Conservation (phyloP, 2,329 filamentous ascomycete genomes). For the Raffaelea deltoideospora region DNA sequence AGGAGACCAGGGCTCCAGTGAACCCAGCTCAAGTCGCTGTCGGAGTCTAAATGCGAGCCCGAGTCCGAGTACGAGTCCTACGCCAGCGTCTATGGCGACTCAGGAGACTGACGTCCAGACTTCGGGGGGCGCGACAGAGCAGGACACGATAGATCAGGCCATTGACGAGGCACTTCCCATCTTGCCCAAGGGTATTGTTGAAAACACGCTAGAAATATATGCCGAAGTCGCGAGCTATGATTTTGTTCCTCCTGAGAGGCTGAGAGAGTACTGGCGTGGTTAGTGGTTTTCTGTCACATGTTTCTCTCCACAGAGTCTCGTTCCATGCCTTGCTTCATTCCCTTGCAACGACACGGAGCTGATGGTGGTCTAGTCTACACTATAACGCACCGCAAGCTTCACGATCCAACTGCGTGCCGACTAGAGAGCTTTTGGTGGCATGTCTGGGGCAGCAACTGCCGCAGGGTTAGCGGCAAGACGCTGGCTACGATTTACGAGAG, state of each 20-base stretch:
- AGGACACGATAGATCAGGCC: too few relatives aligned
- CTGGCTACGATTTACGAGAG: slow-evolving; percentile 41
- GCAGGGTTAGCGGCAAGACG: slow-evolving; percentile 33
- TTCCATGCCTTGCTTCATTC: background rate
- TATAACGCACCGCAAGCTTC: slow-evolving; percentile 40
- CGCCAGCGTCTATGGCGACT: too few relatives aligned
- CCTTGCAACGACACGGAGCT: background rate
- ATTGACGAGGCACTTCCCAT: slow-evolving; percentile 20
- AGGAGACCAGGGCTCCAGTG: too few relatives aligned
- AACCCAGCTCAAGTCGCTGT: too few relatives aligned
- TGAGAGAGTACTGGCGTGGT: slow-evolving; percentile 44
- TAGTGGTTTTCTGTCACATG: background rate
- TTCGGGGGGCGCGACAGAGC: too few relatives aligned
- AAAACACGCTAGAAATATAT: slow-evolving; percentile 36
- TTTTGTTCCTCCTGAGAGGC: slow-evolving; percentile 34
- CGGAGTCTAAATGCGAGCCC: too few relatives aligned
- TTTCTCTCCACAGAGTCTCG: background rate
- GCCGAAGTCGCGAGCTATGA: slow-evolving; percentile 36
- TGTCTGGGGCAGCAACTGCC: slow-evolving; percentile 44
- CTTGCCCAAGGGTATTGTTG: slow-evolving; percentile 41
- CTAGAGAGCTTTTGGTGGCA: slow-evolving; percentile 54
- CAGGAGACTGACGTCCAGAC: too few relatives aligned
- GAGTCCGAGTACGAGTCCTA: too few relatives aligned
- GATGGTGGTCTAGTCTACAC: slow-evolving; percentile 34
- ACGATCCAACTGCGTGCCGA: slow-evolving; percentile 46